Evolutionary conservation across 176 grass and related monocot species (phyloP), one percentile per base, ranked within the genome.

Genomic region (Neostapfia colusana): DNA sequence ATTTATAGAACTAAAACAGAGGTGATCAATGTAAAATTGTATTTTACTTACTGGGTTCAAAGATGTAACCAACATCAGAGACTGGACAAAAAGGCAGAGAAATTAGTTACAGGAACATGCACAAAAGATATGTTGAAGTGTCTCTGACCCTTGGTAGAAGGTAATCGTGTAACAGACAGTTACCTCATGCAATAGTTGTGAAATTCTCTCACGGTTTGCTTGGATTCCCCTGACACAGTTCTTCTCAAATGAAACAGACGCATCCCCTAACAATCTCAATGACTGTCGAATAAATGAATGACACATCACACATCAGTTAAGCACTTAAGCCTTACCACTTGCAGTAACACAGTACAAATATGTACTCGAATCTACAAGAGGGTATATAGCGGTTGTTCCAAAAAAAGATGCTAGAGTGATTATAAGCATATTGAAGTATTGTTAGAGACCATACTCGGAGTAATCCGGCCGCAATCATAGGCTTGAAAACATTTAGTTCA

Each of bases 401-500:
- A 83, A 65, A 63, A 4, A 58, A 46, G n/a, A 75, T 18, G 31
- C 48, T 57, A 25, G 9, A 49, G 36, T 40, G 71, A 49, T 64
- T 63, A 85, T 23, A 7, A 49, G 31, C 31, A 72, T 70, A 82
- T 37, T 24, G 72, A 15, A 53, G 10, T 41, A 23, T n/a, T 24
- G 63, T 55, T 11, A 46, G 27, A 70, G 36, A 73, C 64, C 79
- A 83, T 99, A 95, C 95, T 74, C 87, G 65, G 88, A 99, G 92
- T 63, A 99, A 90, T 90, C 79, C 89, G 8, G 89, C 93, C 28
- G 89, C 89, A 48, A 99, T 99, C 87, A 92, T 81, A 51, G 95
- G 95, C 82, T 92, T 99, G 70, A 69, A 99, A 79, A 99, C 95
- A 25, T 99, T 99, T 72, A 99, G 56, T 81, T 99, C 92, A 90